Base-by-base conservation (phyloP, 148 eudicot species). In the Tetragonia tetragonoides region DNA sequence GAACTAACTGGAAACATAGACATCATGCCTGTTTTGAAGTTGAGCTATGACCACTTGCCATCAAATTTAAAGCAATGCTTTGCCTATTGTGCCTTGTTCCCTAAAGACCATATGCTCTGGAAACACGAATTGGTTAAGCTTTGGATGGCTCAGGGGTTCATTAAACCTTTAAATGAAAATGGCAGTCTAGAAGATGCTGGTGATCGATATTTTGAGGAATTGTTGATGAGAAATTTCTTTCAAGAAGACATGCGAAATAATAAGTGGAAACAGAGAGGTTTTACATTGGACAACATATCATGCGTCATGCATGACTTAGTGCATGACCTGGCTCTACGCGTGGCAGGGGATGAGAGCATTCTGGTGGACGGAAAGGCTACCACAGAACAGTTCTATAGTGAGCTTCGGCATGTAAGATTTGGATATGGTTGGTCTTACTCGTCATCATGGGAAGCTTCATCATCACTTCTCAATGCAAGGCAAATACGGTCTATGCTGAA, bases 101-200 rank as follows among this genome's bases (percentile, higher is more conserved):
- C 59, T 3, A 28, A 51, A 28, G 74, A 46, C 74, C 11, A 47
- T 21, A 17, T 14, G 39, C 24, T 47, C 40, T 24, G 24, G 17
- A 70, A 47, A 21, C n/a, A 3, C 14, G 18, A 24, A 18, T 14
- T 70, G 39, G 44, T 49, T 70, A 1, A 18, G 5, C 59, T 46
- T 21, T 70, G 74, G 74, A 47, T 70, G 74, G 74, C 74, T 47
- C 74, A 70, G 23, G 60, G 74, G 12, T 70, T 47, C 16, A 70
- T 47, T 14, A 6, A 70, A 20, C 60, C 60, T 18, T 21, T 12
- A 44, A 37, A 70, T 23, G 10, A 10, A 70, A 51, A 24, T 28
- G 37, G 23, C 18, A 70, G n/a, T 21, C 46, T 21, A 15, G 59
- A 70, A 40, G 54, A 47, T 49, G 40, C 49, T 10, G 60, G 74